These are phyloP conservation scores for Gnomoniopsis smithogilvyi DNA, from an alignment of 2,329 filamentous ascomycete genomes.

Conservation along the genomic window DNA sequence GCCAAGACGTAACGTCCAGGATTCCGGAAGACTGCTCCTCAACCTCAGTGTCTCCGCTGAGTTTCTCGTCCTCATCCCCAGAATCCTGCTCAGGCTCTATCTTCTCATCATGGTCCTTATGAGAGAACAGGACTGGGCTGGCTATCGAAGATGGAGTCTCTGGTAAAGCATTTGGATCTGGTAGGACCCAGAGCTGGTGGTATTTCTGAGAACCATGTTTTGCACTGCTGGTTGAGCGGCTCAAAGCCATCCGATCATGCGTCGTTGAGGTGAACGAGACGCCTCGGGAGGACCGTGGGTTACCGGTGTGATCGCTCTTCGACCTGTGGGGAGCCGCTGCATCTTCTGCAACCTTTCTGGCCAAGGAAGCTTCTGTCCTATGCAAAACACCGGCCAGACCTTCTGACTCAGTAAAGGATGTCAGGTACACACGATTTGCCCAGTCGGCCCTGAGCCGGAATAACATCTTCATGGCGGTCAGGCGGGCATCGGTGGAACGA, in stretches of 20 bases:
- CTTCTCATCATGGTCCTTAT: conserved; percentile 16
- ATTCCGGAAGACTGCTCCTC: conserved; percentile 33
- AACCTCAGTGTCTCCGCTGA: conserved; percentile 18
- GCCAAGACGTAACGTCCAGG: conserved; percentile 65
- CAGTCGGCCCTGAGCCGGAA: conserved; percentile 83
- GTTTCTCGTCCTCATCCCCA: conserved; percentile 15
- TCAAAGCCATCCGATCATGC: conserved; percentile 43
- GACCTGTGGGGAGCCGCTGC: conserved; percentile 42
- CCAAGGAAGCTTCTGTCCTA: conserved; percentile 55
- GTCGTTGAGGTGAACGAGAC: conserved; percentile 41
- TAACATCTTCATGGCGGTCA: conserved; percentile 73
- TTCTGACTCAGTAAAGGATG: conserved; percentile 66
- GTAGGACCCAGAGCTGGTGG: conserved; percentile 56
- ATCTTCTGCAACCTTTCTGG: conserved; percentile 50
- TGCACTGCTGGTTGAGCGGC: conserved; percentile 40
- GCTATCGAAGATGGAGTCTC: conserved; percentile 41
- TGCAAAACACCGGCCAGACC: conserved; percentile 70
- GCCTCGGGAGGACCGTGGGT: conserved; percentile 46
- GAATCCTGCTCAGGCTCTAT: neutral
- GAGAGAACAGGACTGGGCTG: conserved; percentile 50
- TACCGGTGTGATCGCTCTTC: conserved; percentile 40
- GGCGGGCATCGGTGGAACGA: conserved; percentile 61
- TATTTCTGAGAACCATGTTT: conserved; percentile 34
- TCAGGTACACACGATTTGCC: conserved; percentile 71
- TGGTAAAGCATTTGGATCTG: conserved; percentile 54